A percentile compares a stretch with the other conserved stretches of the same genome.
phyloP scores from a whole-genome alignment of 1,284 basidiomycete species.

The Xerocomus minutiporus region DNA sequence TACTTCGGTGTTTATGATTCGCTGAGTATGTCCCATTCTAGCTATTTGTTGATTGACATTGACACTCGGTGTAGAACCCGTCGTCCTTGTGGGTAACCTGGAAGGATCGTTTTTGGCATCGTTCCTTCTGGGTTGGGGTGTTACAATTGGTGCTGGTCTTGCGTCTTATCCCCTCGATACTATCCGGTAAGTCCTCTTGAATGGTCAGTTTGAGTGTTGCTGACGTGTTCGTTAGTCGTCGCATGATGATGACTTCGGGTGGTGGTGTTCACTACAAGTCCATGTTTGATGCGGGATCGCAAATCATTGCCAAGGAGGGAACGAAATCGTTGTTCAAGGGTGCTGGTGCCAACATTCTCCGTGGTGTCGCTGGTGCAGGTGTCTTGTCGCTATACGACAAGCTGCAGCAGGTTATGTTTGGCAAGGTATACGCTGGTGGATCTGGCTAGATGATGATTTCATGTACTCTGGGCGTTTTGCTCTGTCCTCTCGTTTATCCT shows the following conservation, averaged over 20 bases:
- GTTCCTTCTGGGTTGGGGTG: constrained; percentile 90
- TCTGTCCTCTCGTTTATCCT: constrained; percentile 30
- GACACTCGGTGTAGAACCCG: constrained; percentile 62
- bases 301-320: constrained; percentile 90
- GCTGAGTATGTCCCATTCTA: constrained; percentile 57
- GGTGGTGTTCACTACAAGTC: constrained; percentile 85
- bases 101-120: constrained; percentile 89
- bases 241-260: constrained; percentile 95
- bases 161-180: constrained; percentile 95
- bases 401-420: constrained; percentile 86
- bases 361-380: constrained; percentile 98
- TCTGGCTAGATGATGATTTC: constrained; percentile 23
- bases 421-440: constrained; percentile 92
- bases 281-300: constrained; percentile 82
- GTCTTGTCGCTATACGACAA: constrained; percentile 93
- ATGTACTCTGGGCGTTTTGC: constrained; percentile 25
- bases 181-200: constrained; percentile 59
- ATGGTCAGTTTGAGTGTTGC: neutral
- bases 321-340: constrained; percentile 88
- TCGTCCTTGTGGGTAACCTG: constrained; percentile 84
- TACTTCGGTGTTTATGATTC: constrained; percentile 96
- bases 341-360: constrained; percentile 96
- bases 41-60: constrained; percentile 11
- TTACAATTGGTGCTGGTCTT: constrained; percentile 93
- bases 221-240: constrained; percentile 58